Percentiles rank a stretch among this genome's conserved stretches.
phyloP scores from a whole-genome alignment of 306 rosid species.

The Macrotyloma uniflorum region DNA sequence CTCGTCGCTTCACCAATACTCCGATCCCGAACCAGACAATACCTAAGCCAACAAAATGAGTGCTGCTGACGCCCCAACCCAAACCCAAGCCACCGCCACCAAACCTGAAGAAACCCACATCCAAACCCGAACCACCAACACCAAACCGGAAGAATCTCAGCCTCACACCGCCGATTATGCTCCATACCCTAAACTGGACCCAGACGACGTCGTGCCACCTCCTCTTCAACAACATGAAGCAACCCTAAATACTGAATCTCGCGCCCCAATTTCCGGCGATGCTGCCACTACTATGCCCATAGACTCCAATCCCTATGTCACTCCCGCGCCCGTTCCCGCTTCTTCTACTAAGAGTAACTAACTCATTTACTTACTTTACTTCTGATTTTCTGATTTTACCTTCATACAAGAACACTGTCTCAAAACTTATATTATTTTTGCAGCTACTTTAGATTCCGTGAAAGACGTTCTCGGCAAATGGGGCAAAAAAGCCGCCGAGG shows the following conservation, averaged over 20 bases:
- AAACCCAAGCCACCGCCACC: neutral
- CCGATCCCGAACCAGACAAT: neutral
- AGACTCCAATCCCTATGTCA: constrained; percentile 82
- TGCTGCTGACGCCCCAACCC: neutral
- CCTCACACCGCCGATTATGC: constrained; percentile 68
- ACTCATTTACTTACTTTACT: constrained; percentile 13
- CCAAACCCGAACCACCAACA: neutral
- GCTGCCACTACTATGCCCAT: constrained; percentile 76
- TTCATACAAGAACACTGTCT: neutral
- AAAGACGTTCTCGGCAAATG: constrained; percentile 82
- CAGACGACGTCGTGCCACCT: constrained; percentile 59
- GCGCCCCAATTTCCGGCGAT: constrained; percentile 48
- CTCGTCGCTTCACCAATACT: neutral
- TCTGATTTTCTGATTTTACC: neutral
- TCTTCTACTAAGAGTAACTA: constrained; percentile 57
- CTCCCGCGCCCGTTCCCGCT: constrained; percentile 58
- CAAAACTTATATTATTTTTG: neutral
- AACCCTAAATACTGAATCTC: constrained; percentile 42
- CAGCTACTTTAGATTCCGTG: constrained; percentile 80
- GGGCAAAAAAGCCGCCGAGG: constrained; percentile 96
- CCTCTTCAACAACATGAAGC: constrained; percentile 15
- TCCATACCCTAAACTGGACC: constrained; percentile 81
- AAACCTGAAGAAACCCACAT: constrained; percentile 4
- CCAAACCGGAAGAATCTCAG: neutral
- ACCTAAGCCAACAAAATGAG: constrained; percentile 26